phyloP scores from a whole-genome alignment of 768 basidiomycete genomes.

The Amanita rubescens region DNA sequence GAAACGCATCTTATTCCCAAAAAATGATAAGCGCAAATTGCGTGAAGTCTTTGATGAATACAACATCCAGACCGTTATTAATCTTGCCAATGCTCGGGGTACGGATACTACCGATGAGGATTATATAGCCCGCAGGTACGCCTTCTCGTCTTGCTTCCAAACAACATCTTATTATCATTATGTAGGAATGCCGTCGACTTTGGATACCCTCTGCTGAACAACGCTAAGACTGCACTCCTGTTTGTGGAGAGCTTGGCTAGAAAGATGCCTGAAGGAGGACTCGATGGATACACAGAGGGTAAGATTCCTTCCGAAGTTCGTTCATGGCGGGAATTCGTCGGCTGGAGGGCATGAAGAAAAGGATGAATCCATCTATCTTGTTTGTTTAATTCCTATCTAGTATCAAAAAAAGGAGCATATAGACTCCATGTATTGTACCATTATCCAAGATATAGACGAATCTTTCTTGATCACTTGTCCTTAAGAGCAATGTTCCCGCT shows the following conservation, averaged over 20 bases:
- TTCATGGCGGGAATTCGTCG: slow-evolving; percentile 89
- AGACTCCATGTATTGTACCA: slow-evolving; percentile 3
- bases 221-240: slow-evolving; percentile 79
- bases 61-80: slow-evolving; percentile 92
- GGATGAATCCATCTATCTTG: neutral
- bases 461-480: neutral
- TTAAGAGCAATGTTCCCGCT: neutral
- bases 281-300: slow-evolving; percentile 78
- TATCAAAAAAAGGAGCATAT: neutral
- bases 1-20: slow-evolving; percentile 94
- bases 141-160: slow-evolving; percentile 11
- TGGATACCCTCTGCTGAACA: slow-evolving; percentile 86
- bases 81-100: slow-evolving; percentile 78
- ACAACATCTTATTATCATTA: slow-evolving; percentile 6
- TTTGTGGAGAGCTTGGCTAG: slow-evolving; percentile 85
- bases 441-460: slow-evolving; percentile 2
- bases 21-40: slow-evolving; percentile 91
- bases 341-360: slow-evolving; percentile 46
- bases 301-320: slow-evolving; percentile 85
- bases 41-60: slow-evolving; percentile 91
- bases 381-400: neutral
- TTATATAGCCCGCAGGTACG: slow-evolving; percentile 87
- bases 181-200: slow-evolving; percentile 91
- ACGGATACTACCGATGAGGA: slow-evolving; percentile 80
- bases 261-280: slow-evolving; percentile 76